Evolutionary conservation across 192 early-diverging fungal genomes (phyloP).

Genomic region (Rhizophagus prolifer): DNA sequence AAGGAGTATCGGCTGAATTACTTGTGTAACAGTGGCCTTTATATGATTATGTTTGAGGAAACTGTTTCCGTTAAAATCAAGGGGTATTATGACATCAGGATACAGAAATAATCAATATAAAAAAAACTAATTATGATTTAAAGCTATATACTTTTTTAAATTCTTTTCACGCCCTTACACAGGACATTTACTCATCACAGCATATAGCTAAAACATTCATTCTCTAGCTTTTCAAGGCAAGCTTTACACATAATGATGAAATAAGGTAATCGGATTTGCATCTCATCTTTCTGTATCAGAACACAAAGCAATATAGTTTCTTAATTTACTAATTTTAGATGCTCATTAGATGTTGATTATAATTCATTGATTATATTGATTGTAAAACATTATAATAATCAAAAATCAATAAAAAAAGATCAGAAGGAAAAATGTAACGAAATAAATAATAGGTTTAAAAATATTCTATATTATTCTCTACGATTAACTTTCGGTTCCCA

Average conservation of each 20-base stretch:
- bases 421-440: background rate
- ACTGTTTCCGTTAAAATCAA: background rate
- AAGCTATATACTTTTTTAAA: no score
- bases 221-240: no score
- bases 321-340: background rate
- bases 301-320: background rate
- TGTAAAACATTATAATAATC: background rate
- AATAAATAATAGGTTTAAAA: background rate
- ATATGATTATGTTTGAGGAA: background rate
- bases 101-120: background rate
- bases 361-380: background rate
- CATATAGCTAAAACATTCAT: background rate
- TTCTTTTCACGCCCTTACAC: constrained; percentile 2
- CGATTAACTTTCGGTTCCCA: constrained; percentile 51
- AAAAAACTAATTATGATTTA: background rate
- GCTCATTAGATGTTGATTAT: background rate
- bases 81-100: background rate
- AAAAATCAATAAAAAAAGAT: background rate
- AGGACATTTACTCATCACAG: background rate
- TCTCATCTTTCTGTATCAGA: background rate
- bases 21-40: background rate
- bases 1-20: constrained; percentile 4
- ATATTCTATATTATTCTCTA: background rate
- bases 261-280: background rate
- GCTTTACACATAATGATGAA: background rate